phyloP scores from a whole-genome alignment of 495 filamentous ascomycete species.

The Aspergillus ostianus region DNA sequence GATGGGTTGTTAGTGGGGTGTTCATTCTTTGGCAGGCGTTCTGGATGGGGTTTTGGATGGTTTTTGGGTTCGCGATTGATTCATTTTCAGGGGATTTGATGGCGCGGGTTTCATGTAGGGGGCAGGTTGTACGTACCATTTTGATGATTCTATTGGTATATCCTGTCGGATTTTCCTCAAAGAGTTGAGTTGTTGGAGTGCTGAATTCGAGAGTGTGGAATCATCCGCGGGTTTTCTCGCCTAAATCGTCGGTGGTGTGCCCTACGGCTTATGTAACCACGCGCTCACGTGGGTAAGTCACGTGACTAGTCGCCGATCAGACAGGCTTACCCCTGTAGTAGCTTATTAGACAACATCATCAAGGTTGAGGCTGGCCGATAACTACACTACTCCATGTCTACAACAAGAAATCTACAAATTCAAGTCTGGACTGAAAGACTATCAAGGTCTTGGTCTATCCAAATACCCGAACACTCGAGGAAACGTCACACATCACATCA shows the following conservation, averaged over 20 bases:
- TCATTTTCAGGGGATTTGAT: neutral
- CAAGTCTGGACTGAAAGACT: neutral
- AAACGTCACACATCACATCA: constrained; percentile 30
- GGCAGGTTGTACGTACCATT: constrained; percentile 36
- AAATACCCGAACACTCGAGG: constrained; percentile 12
- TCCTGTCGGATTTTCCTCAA: constrained; percentile 64
- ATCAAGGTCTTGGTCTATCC: constrained; percentile 9
- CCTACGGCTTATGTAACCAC: constrained; percentile 37
- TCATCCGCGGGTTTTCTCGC: constrained; percentile 29
- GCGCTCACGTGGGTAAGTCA: constrained; percentile 1
- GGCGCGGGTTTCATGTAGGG: neutral
- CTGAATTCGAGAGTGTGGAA: constrained; percentile 24
- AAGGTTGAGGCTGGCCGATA: neutral
- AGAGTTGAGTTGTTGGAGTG: constrained; percentile 43
- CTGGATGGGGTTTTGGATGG: too few relatives aligned
- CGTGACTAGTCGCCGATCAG: too few relatives aligned
- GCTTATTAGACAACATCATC: too few relatives aligned
- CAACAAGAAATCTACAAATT: neutral
- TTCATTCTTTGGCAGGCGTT: too few relatives aligned
- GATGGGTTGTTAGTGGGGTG: too few relatives aligned
- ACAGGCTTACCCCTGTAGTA: too few relatives aligned
- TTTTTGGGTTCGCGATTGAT: neutral
- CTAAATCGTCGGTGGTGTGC: constrained; percentile 36
- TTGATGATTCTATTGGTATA: constrained; percentile 31
- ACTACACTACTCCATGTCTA: constrained; percentile 13